Conservation (phyloP, 1,284 basidiomycete species). For the Porogramme epimiltina region DNA sequence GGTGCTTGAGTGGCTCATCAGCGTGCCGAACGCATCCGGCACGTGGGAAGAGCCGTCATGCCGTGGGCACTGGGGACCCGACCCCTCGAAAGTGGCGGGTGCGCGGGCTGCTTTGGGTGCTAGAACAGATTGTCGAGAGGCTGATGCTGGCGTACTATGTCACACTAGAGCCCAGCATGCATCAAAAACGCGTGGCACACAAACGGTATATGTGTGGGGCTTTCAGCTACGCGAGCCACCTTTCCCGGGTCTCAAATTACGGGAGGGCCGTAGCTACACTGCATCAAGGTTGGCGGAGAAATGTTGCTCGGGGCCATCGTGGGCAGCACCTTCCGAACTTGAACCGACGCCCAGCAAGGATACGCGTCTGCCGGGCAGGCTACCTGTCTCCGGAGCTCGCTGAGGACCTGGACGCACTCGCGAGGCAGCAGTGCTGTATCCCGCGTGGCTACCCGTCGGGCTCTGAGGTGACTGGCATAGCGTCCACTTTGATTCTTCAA, state of each 20-base stretch:
- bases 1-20: slow-evolving; percentile 59
- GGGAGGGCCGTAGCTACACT: background rate
- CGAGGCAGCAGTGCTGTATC: slow-evolving; percentile 39
- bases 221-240: too few relatives aligned
- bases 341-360: slow-evolving; percentile 11
- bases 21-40: slow-evolving; percentile 32
- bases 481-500: slow-evolving; percentile 39
- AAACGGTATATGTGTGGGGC: slow-evolving; percentile 36
- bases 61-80: slow-evolving; percentile 71
- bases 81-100: slow-evolving; percentile 62
- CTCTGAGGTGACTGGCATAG: background rate
- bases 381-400: slow-evolving; percentile 23
- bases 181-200: slow-evolving; percentile 49
- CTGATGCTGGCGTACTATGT: slow-evolving; percentile 38
- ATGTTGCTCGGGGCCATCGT: slow-evolving; percentile 4
- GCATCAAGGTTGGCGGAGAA: slow-evolving; percentile 12
- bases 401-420: slow-evolving; percentile 30
- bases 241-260: too few relatives aligned
- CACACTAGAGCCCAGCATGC: slow-evolving; percentile 43
- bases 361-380: slow-evolving; percentile 6
- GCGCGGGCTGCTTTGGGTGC: slow-evolving; percentile 25
- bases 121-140: background rate
- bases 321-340: slow-evolving; percentile 19
- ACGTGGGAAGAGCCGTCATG: slow-evolving; percentile 52
- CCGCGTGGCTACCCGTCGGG: slow-evolving; percentile 22